These are phyloP conservation scores for Fusarium sp. DNA, from an alignment of 2,329 filamentous ascomycete species.

Conservation along the genomic window DNA sequence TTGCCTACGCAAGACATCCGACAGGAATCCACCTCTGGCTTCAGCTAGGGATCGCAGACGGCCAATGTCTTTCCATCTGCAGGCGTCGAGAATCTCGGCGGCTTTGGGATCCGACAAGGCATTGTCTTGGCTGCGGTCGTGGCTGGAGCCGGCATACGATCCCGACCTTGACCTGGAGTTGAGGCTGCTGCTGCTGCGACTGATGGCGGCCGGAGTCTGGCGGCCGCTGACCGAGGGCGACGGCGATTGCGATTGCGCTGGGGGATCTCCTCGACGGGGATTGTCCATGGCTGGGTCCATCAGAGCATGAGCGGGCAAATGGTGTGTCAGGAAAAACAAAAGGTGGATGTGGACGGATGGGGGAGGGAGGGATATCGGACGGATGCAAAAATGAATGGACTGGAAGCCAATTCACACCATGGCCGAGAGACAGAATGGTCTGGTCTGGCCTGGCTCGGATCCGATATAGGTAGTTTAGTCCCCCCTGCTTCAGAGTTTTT, in stretches of 20 bases:
- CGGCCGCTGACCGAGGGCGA: conserved; percentile 11
- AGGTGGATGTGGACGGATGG: conserved; percentile 9
- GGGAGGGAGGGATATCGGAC: conserved; percentile 18
- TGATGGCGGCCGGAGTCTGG: conserved; percentile 16
- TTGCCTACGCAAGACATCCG: conserved; percentile 74
- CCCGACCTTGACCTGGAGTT: conserved; percentile 2
- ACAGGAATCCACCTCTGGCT: conserved; percentile 74
- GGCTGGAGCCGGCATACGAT: conserved; percentile 26
- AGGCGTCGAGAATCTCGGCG: conserved; percentile 65
- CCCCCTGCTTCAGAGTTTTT: background rate
- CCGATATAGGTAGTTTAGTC: background rate
- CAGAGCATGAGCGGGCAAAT: background rate
- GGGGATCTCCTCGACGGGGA: conserved; percentile 5
- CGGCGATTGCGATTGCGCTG: background rate
- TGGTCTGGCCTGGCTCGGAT: background rate
- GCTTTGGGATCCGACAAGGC: conserved; percentile 45
- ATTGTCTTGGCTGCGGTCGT: conserved; percentile 25
- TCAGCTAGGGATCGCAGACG: conserved; percentile 69
- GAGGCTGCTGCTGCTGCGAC: conserved; percentile 25
- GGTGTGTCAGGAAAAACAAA: background rate
- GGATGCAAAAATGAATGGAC: conserved; percentile 7
- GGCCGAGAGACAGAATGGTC: conserved; percentile 7
- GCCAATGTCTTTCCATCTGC: conserved; percentile 66
- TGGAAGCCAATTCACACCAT: conserved; percentile 20
- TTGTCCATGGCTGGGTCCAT: conserved; percentile 28